A percentile compares a stretch with the other conserved stretches of the same genome.
phyloP scores from a whole-genome alignment of 352 stramenopile genomes.

The Globisporangium paddicum region DNA sequence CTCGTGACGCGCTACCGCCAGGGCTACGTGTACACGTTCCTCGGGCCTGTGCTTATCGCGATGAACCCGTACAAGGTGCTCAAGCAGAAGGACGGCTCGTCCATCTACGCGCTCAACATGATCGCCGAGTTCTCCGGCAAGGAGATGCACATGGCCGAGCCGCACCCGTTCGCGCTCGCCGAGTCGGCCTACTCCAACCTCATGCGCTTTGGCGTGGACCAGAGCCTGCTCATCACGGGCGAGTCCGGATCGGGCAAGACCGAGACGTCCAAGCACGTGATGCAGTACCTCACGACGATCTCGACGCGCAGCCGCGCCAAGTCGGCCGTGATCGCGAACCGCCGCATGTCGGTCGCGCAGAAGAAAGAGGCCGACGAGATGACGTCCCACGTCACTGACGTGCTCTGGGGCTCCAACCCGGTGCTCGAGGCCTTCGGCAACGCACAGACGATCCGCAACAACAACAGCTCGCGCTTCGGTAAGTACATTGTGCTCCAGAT shows the following conservation, averaged over 20 bases:
- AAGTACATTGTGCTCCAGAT: constrained; percentile 88
- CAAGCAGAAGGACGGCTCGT: constrained; percentile 50
- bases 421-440: constrained; percentile 86
- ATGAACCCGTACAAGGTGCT: constrained; percentile 90
- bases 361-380: constrained; percentile 68
- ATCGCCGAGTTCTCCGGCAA: constrained; percentile 77
- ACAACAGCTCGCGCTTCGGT: constrained; percentile 84
- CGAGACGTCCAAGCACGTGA: constrained; percentile 95
- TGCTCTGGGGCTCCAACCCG: constrained; percentile 76
- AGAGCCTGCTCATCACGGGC: constrained; percentile 82
- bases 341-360: constrained; percentile 73
- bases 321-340: constrained; percentile 66
- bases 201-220: constrained; percentile 83
- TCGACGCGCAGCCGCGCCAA: constrained; percentile 63
- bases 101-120: constrained; percentile 76
- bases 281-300: constrained; percentile 92
- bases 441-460: constrained; percentile 84
- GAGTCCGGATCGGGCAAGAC: constrained; percentile 92
- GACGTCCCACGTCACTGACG: constrained; percentile 65
- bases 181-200: constrained; percentile 88
- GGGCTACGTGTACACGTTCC: constrained; percentile 89
- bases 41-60: constrained; percentile 87
- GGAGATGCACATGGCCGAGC: constrained; percentile 75
- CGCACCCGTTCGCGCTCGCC: constrained; percentile 83
- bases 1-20: constrained; percentile 75